Evolutionary conservation across 441 rosid genomes (phyloP).

Genomic region (Adansonia madagascariensis): DNA sequence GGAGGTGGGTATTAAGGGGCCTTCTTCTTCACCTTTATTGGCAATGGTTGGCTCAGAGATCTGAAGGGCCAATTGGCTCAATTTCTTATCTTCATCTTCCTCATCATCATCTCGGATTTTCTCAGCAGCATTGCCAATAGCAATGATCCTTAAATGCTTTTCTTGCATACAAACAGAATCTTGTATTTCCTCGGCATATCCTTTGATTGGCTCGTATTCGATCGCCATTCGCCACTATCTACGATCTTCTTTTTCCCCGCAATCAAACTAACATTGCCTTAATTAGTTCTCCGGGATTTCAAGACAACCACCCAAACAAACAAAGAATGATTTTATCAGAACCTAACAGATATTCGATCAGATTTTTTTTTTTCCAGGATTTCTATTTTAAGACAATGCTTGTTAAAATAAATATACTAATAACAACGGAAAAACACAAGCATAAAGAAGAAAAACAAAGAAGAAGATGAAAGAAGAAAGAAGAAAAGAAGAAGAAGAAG

Average conservation of each 20-base stretch:
- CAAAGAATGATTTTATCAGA: not conserved
- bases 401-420: not conserved
- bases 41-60: slow-evolving; percentile 32
- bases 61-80: slow-evolving; percentile 35
- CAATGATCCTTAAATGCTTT: not conserved
- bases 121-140: not conserved
- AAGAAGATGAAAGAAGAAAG: not conserved
- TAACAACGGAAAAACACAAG: not conserved
- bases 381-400: not conserved
- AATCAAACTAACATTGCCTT: slow-evolving; percentile 5
- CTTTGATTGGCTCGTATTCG: slow-evolving; percentile 9
- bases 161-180: not conserved
- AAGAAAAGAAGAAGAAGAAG: not conserved
- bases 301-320: not conserved
- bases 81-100: slow-evolving; percentile 27
- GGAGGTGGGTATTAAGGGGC: slow-evolving; percentile 25
- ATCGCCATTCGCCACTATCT: slow-evolving; percentile 16
- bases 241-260: not conserved
- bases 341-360: too few relatives aligned
- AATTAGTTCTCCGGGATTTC: not conserved
- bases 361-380: not conserved
- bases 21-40: slow-evolving; percentile 22
- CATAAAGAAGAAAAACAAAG: not conserved
- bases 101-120: slow-evolving; percentile 2
- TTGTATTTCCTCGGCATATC: not conserved